A percentile compares a stretch with the other conserved stretches of the same genome.
Evolutionary conservation across 768 basidiomycete genomes (phyloP).

Genomic region (Xanthoconium stramineum): DNA sequence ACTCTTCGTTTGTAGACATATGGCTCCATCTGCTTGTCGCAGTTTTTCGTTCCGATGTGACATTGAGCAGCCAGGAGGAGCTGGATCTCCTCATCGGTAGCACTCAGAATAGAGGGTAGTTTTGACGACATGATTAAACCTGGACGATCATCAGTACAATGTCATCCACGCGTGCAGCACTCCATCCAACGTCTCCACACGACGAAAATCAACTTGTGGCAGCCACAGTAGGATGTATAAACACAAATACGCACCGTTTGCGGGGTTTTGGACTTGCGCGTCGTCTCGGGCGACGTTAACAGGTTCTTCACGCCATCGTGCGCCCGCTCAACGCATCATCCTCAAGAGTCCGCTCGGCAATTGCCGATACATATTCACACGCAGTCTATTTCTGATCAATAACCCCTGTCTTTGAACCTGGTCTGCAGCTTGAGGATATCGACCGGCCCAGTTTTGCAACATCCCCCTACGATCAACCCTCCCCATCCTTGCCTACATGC

Average conservation of each 20-base stretch:
- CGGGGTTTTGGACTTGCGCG: conserved; percentile 36
- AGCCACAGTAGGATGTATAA: conserved; percentile 1
- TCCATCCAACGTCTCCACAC: conserved; percentile 34
- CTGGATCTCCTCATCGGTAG: conserved; percentile 97
- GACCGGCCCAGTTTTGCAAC: conserved; percentile 58
- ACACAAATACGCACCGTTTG: conserved; percentile 38
- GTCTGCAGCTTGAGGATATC: conserved; percentile 40
- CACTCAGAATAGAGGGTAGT: conserved; percentile 88
- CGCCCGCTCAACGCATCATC: conserved; percentile 1
- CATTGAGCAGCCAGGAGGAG: conserved; percentile 92
- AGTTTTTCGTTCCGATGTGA: conserved; percentile 98
- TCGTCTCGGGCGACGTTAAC: conserved; percentile 41
- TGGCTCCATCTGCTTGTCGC: conserved; percentile 97
- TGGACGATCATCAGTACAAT: conserved; percentile 29
- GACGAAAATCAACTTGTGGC: neutral
- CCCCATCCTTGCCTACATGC: conserved; percentile 35
- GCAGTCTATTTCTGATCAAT: neutral
- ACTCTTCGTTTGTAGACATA: conserved; percentile 97
- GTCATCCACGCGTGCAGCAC: conserved; percentile 32
- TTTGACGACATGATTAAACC: conserved; percentile 68
- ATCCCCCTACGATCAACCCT: conserved; percentile 63
- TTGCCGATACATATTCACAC: conserved; percentile 23
- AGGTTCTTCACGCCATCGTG: conserved; percentile 27
- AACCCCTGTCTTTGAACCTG: neutral
- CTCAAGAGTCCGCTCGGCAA: conserved; percentile 22